Evolutionary conservation across 2,329 filamentous ascomycete species (phyloP), one percentile per base, ranked within the genome.

Genomic region (Penicillium sp.): DNA sequence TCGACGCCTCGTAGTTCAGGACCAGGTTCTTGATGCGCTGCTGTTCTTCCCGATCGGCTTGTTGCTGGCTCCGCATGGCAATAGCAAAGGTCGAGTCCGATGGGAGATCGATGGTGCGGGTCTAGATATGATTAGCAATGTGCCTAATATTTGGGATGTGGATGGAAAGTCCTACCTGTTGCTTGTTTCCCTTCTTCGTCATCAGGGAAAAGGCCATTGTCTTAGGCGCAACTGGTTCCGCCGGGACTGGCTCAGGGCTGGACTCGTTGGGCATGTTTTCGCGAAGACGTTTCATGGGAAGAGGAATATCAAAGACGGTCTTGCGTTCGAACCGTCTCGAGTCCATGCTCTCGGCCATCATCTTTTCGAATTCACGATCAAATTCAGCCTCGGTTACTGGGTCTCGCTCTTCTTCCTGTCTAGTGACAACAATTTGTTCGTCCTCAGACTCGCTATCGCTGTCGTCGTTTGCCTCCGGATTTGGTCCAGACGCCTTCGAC

Each of bases 11-110:
- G 72, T 97, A 96, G 76, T 97, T 97, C 66, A 99, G 81, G 53
- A 99, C 94, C 45, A 99, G 82, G 70, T 91, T 96, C 80, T 99
- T 99, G 85, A 99, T 99, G 61, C 94, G 90, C 75, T 97, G 92
- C 75, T 99, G 93, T 75, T 99, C 96, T 72, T 96, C 94, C 53
- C 89, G 89, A 73, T 97, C 93, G 3, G 92, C 93, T 76, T 96
- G 90, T 73, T 97, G 93, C 78, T 97, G 93, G 60, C 86, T 92
- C 73, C 91, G 94, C 92, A 99, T 94, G 43, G 94, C 94, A 64
- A 97, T 85, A 6, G 94, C 94, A 77, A 99, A 97, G 49, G 87
- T 93, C 0, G 94, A 97, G 73, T 99, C 90, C 2, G 93, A 87
- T 5, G 81, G 81, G 48, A 97, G 81, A 68, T 94, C 92, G 66